Base-by-base conservation (phyloP, 2,329 filamentous ascomycete species). In the Ceratocystis cacaofunesta region DNA sequence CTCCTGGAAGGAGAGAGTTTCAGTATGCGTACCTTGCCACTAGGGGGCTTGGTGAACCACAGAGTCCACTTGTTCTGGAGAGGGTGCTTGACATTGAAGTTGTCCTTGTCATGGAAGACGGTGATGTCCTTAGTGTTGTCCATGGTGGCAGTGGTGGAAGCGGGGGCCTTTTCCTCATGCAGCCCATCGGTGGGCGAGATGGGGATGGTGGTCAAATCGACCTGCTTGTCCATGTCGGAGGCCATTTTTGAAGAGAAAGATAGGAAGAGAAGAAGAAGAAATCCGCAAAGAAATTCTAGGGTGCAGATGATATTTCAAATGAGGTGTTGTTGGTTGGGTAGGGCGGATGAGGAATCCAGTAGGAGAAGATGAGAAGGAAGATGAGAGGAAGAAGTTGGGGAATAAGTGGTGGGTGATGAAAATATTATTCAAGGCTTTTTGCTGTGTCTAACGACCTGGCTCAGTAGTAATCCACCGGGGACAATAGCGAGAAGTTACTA, bases 71-170 rank as follows among this genome's bases (percentile, higher is more conserved):
- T 88, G 81, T 96, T 89, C 83, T 95, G 92, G 68, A 99, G 83
- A 70, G 92, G 92, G 76, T 99, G 94, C 83, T 97, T 99, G 77
- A 99, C 94, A 72, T 95, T 99, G 84, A 99, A 99, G 82, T 99
- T 96, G 70, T 96, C 89, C 71, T 94, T 88, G 78, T 97, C 91
- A 75, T 99, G 92, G 80, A 99, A 99, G 71, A 99, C 92, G 60
- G 94, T 99, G 72, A 96, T 82, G 63, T 88, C 80, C 74, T 92
- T 86, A 69, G 76, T 77, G 69, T 79, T 78, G 64, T 75, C 76
- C 65, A 80, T 79, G 65, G 79, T 75, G 17, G 60, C 63, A 30
- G 55, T 17, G 44, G 55, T n/a, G 44, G 60, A 58, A 61, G 63
- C 55, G 44, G 61, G 44, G 28, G 46, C 48, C 55, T 66, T 66